Evolutionary conservation across 1,284 basidiomycete species (phyloP), one percentile per base, ranked within the genome.

Genomic region (Tilletia horrida): DNA sequence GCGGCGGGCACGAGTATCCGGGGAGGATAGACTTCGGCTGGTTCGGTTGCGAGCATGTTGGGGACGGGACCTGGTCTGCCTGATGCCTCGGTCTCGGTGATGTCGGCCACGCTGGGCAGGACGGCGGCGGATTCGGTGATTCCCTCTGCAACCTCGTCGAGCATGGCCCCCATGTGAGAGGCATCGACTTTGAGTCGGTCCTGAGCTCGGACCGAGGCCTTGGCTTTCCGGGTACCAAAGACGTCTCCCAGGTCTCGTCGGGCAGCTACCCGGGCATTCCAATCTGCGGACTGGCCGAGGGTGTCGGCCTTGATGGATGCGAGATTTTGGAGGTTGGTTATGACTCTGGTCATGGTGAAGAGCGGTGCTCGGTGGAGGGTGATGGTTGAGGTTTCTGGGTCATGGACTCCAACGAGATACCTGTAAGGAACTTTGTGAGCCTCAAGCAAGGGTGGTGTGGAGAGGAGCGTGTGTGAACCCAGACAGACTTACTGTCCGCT

Each of bases 121-220:
- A 68, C 67, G 1, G 73, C 67, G 0, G 76, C 67, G 42, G 71
- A 71, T 29, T 72, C 69, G 42, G 74, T 73, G 59, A 80, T 81
- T 9, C 73, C 73, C 2, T 72, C 67, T 18, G 77, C 73, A 14
- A 79, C 76, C 27, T 77, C 71, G 67, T 74, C 73, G 8, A 80
- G 70, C 29, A 79, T 74, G 25, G 68, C 68, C 31, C 73, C 72
- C 80, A 80, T 80, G 65, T 76, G 75, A 59, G 70, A 72, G 9
- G 76, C 77, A 67, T 81, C 75, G 45, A 81, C 80, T 70, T 80
- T 79, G 79, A 81, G 81, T 43, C 76, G 70, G 64, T 81, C 80
- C 64, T 77, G 72, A 62, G 78, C 78, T 11, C 75, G 65, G 4
- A 74, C 75, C 16, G 76, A 73, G 57, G 71, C 69, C 69, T 81